Base-by-base conservation (phyloP, 2,329 filamentous ascomycete species). In the Trichoderma sp. region DNA sequence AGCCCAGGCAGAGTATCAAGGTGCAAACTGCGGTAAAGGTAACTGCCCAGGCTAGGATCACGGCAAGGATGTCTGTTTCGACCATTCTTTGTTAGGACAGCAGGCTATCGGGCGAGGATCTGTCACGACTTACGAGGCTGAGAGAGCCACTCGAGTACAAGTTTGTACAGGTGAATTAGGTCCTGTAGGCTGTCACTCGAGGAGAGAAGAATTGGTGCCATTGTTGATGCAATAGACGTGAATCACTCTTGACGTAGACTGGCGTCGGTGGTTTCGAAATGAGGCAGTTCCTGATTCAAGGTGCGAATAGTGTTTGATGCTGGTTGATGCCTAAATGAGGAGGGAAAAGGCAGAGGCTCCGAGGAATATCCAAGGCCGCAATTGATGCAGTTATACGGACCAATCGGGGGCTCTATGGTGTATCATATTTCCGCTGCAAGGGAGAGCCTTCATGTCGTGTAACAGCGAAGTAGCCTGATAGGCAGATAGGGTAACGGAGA, bases 1-100 rank as follows among this genome's bases (percentile, higher is more conserved):
- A 65, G n/a, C 63, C 63, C 6, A 65, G 28, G 48, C 45, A 65
- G 15, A 65, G 14, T 39, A 65, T 65, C n/a, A 65, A 17, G 17
- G 57, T 52, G 41, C 57, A 62, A 15, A 65, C 9, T 15, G 48
- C 47, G 19, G 63, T 65, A 26, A 65, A 65, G 5, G 63, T 65
- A 4, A 65, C 4, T 4, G 57, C 57, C 63, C 63, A 65, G 19
- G 63, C 57, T 19, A 62, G 47, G 17, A 65, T 55, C 1, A 65
- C 14, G 19, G 48, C 19, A 21, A 62, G 57, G 24, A 62, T 24
- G 5, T 65, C 63, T 39, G 34, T 65, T 54, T 41, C 17, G 15
- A 30, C 2, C 3, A 1, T 9, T 28, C 14, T 17, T 21, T 28
- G 10, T 47, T 30, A 54, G 57, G 3, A 41, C 10, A 10, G 30